Conservation (phyloP, 495 filamentous ascomycete genomes). For the Aspergillus affinis region DNA sequence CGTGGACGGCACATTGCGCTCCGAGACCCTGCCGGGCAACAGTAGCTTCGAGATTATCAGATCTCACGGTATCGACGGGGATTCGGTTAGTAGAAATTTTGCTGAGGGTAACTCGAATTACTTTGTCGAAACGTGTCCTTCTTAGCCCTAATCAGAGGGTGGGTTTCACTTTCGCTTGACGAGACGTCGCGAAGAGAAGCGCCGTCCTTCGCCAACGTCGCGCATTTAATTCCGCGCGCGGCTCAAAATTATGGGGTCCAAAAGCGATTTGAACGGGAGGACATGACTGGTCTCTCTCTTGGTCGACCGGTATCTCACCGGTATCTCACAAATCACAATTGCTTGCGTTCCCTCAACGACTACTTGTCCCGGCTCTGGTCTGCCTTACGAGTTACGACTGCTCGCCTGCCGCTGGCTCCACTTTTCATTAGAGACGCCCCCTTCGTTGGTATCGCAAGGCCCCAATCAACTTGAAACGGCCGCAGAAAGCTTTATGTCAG, state of each 20-base stretch:
- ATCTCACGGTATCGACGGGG: not conserved
- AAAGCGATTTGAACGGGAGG: not conserved
- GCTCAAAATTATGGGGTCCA: not conserved
- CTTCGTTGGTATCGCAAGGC: conserved; percentile 7
- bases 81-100: not conserved
- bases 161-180: not conserved
- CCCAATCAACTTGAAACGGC: conserved; percentile 21
- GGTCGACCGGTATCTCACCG: not conserved
- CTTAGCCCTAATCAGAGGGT: not conserved
- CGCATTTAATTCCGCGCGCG: not conserved
- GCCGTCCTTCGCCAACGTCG: not conserved
- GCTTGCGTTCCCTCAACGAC: not conserved
- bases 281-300: not conserved
- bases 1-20: not conserved
- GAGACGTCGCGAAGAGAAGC: not conserved
- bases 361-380: not conserved
- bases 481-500: not conserved
- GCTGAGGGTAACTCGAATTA: not conserved
- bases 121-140: not conserved
- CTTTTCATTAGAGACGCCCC: conserved; percentile 14
- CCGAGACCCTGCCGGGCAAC: not conserved
- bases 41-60: conserved; percentile 5
- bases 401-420: conserved; percentile 13
- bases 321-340: not conserved
- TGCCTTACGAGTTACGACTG: conserved; percentile 6